phyloP scores from a whole-genome alignment of 1,284 basidiomycete species.

The Exobasidium rhododendri region DNA sequence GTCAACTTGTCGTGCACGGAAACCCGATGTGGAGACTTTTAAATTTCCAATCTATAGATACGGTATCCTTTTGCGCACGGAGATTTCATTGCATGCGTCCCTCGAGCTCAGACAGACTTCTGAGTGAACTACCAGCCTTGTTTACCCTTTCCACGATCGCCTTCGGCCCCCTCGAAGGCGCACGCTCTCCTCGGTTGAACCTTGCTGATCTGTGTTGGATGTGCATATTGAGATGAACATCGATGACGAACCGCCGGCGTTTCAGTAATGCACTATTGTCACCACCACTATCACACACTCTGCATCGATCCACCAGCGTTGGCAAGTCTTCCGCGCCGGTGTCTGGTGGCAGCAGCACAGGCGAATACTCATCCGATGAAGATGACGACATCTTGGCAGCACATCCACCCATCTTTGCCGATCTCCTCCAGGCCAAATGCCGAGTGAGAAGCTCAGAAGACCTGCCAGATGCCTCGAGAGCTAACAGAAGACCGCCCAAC shows the following conservation, averaged over 20 bases:
- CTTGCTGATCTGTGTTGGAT: no score
- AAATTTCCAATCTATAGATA: no score
- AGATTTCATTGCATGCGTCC: no score
- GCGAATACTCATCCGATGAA: not conserved
- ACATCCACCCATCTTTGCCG: not conserved
- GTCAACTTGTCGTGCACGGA: no score
- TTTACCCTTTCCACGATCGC: no score
- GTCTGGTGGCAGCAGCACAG: not conserved
- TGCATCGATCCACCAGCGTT: not conserved
- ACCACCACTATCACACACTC: not conserved
- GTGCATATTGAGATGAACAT: not conserved
- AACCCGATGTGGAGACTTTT: no score
- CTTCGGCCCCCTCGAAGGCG: no score
- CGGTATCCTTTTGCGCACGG: no score
- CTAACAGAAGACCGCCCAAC: slow-evolving; percentile 17
- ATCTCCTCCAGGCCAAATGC: not conserved
- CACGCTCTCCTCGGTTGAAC: no score
- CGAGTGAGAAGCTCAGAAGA: slow-evolving; percentile 4
- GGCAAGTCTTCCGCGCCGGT: not conserved
- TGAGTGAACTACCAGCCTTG: no score
- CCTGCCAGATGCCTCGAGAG: slow-evolving; percentile 15
- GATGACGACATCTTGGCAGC: not conserved
- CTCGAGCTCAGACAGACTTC: no score
- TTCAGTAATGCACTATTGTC: not conserved
- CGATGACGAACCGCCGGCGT: not conserved